A percentile compares a stretch with the other conserved stretches of the same genome.
Conservation (phyloP, 257 asterid genomes). For the Plectranthus barbatus region DNA sequence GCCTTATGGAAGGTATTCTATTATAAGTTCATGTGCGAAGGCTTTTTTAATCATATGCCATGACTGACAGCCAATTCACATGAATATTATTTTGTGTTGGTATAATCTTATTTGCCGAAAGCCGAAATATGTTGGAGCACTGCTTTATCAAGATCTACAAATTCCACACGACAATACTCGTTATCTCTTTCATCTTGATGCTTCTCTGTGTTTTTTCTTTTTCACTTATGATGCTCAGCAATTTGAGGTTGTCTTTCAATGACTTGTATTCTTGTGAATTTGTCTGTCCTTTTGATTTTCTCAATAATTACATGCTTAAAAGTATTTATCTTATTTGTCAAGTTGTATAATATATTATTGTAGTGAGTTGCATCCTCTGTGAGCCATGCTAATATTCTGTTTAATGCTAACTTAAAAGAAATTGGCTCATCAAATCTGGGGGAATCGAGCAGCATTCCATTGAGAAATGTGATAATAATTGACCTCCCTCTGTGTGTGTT, state of each 20-base stretch:
- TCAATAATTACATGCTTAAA: not conserved
- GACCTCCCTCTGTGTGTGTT: too few relatives aligned
- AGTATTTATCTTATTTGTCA: not conserved
- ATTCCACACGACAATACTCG: not conserved
- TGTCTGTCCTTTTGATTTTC: not conserved
- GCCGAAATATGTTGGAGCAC: not conserved
- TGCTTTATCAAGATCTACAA: not conserved
- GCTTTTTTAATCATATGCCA: constrained; percentile 2
- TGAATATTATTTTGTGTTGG: not conserved
- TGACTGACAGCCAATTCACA: constrained; percentile 7
- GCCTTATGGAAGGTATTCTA: constrained; percentile 72
- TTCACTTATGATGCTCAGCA: not conserved
- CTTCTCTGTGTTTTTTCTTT: not conserved
- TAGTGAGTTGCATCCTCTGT: not conserved
- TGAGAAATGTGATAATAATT: not conserved
- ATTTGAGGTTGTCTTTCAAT: not conserved
- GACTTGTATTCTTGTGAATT: not conserved
- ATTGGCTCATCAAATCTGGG: not conserved
- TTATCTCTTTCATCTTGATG: not conserved
- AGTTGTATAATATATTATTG: not conserved
- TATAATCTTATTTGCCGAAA: not conserved
- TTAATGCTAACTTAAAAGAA: not conserved
- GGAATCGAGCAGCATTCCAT: not conserved
- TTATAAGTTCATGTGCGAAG: not conserved
- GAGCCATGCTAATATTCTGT: not conserved